These are phyloP conservation scores for Kwoniella sp. DNA, from an alignment of 768 basidiomycete genomes.

Conservation along the genomic window DNA sequence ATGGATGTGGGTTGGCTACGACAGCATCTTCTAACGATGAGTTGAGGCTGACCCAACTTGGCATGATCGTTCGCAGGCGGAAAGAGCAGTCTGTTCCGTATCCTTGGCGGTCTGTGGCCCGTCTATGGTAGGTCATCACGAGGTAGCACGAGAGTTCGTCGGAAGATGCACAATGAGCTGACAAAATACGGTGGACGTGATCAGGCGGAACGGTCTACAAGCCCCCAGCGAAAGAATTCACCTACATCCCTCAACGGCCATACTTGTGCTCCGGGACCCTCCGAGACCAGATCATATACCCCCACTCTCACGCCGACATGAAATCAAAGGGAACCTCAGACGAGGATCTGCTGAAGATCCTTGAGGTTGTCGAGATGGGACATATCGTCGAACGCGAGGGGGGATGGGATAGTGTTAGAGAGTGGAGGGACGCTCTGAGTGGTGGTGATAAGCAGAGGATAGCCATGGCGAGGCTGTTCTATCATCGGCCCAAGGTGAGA, in stretches of 20 bases:
- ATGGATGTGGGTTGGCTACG: slow-evolving; percentile 61
- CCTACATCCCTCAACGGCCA: slow-evolving; percentile 92
- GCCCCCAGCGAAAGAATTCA: slow-evolving; percentile 83
- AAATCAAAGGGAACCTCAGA: slow-evolving; percentile 75
- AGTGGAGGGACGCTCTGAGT: slow-evolving; percentile 90
- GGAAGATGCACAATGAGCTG: too few relatives aligned
- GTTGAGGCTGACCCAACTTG: slow-evolving; percentile 3
- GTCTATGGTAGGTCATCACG: slow-evolving; percentile 63
- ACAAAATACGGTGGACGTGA: neutral
- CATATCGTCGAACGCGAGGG: slow-evolving; percentile 87
- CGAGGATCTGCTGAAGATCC: slow-evolving; percentile 68
- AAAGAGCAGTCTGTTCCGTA: slow-evolving; percentile 86
- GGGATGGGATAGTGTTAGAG: slow-evolving; percentile 86
- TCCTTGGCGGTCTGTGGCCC: slow-evolving; percentile 94
- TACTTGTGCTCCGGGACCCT: slow-evolving; percentile 92
- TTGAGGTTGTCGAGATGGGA: slow-evolving; percentile 80
- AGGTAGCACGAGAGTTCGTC: neutral
- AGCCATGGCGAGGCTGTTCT: slow-evolving; percentile 95
- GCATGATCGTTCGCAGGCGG: slow-evolving; percentile 35
- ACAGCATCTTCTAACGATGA: neutral
- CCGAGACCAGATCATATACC: slow-evolving; percentile 95
- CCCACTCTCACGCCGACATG: slow-evolving; percentile 81
- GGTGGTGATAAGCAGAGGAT: slow-evolving; percentile 97
- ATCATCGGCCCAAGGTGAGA: slow-evolving; percentile 83
- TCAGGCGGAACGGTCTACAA: slow-evolving; percentile 78